Base-by-base conservation (phyloP, 1,284 basidiomycete genomes). In the Nidula niveotomentosa region DNA sequence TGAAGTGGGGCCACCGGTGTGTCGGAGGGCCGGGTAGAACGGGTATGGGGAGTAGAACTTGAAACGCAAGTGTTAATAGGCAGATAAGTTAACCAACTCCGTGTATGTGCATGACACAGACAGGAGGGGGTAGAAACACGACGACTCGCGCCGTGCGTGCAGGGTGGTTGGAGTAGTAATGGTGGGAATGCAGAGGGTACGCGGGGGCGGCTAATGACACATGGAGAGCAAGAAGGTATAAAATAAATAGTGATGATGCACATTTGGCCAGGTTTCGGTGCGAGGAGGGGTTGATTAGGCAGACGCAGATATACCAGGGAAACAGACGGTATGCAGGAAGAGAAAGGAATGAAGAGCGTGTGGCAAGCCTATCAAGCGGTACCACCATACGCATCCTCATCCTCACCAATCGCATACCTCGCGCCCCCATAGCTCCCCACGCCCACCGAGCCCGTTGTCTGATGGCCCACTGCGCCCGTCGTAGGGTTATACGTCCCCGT, bases 341-440 rank as follows among this genome's bases (percentile, higher is more conserved):
- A 41, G 15, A 7, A 41, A 17, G 13, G 15, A 41, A 41, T 0
- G 39, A 13, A 41, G 39, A 17, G 7, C 15, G 15, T 41, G 15
- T 41, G 13, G 15, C 39, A 41, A 41, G 39, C 5, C 37, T 44
- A 51, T 30, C 44, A 53, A 23, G 45, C 53, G 35, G 46, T 61
- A 23, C 60, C 60, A 8, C 59, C 58, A 56, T 64, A 64, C 33
- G 56, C 60, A 51, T 68, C 67, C n/a, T 67, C 68, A 46, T 69
- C 67, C 6, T 68, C 69, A 10, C 64, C 69, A 61, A 69, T 67
- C n/a, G 64, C 58, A 60, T 70, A 69, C 56, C 56, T 53, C 36
- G 63, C 62, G 2, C 65, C 65, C 8, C 64, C 66, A 55, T 65
- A 67, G 15, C 53, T 49, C 6, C 64, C 66, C 0, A 67, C 63